Percentiles rank a stretch among this genome's conserved stretches.
phyloP scores from a whole-genome alignment of 805 yeast genomes.

The Metschnikowia kunwiensis region DNA sequence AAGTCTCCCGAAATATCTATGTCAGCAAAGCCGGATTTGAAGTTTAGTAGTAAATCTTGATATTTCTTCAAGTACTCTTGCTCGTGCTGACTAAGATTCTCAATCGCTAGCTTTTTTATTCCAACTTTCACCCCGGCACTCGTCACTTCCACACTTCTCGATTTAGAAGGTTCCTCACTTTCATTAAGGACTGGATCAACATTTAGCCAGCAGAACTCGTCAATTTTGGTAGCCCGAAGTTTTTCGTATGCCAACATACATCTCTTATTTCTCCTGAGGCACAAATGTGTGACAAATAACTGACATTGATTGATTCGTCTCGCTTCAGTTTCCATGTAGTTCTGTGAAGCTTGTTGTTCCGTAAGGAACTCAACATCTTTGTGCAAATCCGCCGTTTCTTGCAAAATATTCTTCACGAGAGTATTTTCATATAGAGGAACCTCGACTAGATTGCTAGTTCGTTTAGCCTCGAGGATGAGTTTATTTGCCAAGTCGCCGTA shows the following conservation, averaged over 20 bases:
- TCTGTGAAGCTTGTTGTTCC: slow-evolving; percentile 25
- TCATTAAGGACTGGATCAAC: slow-evolving; percentile 42
- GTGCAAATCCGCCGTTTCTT: slow-evolving; percentile 67
- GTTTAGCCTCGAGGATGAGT: slow-evolving; percentile 78
- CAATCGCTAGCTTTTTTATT: slow-evolving; percentile 27
- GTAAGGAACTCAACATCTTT: slow-evolving; percentile 51
- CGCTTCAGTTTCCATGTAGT: slow-evolving; percentile 30
- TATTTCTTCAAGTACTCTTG: slow-evolving; percentile 73
- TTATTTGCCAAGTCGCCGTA: slow-evolving; percentile 86
- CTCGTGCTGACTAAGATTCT: slow-evolving; percentile 70
- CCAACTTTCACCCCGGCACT: slow-evolving; percentile 2
- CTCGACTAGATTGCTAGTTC: slow-evolving; percentile 62
- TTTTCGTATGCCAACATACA: slow-evolving; percentile 83
- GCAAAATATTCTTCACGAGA: slow-evolving; percentile 60
- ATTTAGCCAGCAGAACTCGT: slow-evolving; percentile 69
- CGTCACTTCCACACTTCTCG: slow-evolving; percentile 2
- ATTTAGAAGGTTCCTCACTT: not conserved
- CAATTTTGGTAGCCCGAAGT: slow-evolving; percentile 65
- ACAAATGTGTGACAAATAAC: slow-evolving; percentile 64
- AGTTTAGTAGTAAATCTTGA: slow-evolving; percentile 65
- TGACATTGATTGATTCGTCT: slow-evolving; percentile 58
- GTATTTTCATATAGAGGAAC: slow-evolving; percentile 74
- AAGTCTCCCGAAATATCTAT: slow-evolving; percentile 85
- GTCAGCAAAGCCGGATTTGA: slow-evolving; percentile 77
- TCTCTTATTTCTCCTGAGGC: slow-evolving; percentile 85